These are phyloP conservation scores for Pisolithus sp. DNA, from an alignment of 768 basidiomycete species.

Conservation along the genomic window DNA sequence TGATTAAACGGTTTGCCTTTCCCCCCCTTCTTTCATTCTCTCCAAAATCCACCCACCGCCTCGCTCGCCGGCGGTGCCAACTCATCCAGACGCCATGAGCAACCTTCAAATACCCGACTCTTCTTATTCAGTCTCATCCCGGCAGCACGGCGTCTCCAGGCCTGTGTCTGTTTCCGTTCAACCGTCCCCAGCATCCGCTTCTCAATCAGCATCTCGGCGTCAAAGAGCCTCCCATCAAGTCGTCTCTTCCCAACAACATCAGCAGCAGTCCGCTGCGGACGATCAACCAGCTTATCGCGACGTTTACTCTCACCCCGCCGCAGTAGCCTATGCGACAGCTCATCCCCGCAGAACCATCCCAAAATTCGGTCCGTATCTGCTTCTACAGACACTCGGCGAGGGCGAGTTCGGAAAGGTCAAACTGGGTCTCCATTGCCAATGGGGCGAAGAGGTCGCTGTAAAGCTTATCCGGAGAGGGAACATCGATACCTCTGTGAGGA, in stretches of 20 bases:
- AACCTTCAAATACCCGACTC: conserved; percentile 41
- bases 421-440: conserved; percentile 87
- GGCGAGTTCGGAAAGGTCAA: conserved; percentile 99
- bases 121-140: conserved; percentile 37
- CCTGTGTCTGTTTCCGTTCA: conserved; percentile 56
- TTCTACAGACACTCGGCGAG: conserved; percentile 94
- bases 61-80: not conserved
- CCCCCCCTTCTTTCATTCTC: conserved; percentile 2
- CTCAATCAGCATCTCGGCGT: conserved; percentile 41
- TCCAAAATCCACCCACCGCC: not conserved
- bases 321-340: conserved; percentile 72
- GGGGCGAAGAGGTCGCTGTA: conserved; percentile 98
- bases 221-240: conserved; percentile 73
- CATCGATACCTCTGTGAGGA: conserved; percentile 76
- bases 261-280: conserved; percentile 32
- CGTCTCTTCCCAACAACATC: conserved; percentile 43
- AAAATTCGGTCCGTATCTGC: conserved; percentile 91
- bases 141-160: conserved; percentile 35
- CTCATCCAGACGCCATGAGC: conserved; percentile 16
- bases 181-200: conserved; percentile 38
- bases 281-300: conserved; percentile 53
- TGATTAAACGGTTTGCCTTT: conserved; percentile 6
- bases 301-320: conserved; percentile 81
- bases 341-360: conserved; percentile 85
- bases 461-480: conserved; percentile 93